Percentiles rank a stretch among this genome's conserved stretches.
Evolutionary conservation across 148 eudicot species (phyloP).

Genomic region (Rhododendron simsii): DNA sequence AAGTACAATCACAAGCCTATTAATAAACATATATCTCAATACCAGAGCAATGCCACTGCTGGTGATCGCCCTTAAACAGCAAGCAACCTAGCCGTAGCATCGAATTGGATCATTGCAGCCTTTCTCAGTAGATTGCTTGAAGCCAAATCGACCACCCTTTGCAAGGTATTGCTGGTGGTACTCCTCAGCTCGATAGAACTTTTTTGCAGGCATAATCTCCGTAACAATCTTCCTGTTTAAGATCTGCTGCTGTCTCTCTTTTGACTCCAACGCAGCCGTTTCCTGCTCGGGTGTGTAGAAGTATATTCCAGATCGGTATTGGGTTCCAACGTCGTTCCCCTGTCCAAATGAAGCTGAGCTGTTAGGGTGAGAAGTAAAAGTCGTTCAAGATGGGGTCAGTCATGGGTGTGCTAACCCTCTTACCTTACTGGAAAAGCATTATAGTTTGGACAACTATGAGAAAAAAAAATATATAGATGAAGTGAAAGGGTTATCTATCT

Average conservation of each 20-base stretch:
- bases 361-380: neutral
- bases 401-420: neutral
- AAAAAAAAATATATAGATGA: neutral
- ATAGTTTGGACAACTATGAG: neutral
- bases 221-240: conserved; percentile 68
- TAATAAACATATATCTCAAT: neutral
- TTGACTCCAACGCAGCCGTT: conserved; percentile 61
- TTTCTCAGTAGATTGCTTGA: conserved; percentile 60
- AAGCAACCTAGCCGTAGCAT: conserved; percentile 56
- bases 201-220: conserved; percentile 77
- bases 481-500: neutral
- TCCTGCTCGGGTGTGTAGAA: conserved; percentile 84
- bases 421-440: neutral
- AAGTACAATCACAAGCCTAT: neutral
- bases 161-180: conserved; percentile 90
- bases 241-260: conserved; percentile 52
- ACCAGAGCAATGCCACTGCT: neutral
- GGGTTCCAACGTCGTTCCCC: conserved; percentile 83
- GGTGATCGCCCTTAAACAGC: neutral
- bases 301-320: conserved; percentile 85
- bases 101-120: conserved; percentile 89
- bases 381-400: neutral
- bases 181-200: conserved; percentile 79
- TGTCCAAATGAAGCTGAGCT: conserved; percentile 14
- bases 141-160: conserved; percentile 79